These are phyloP conservation scores for Nectriaceae sp. DNA, from an alignment of 2,329 filamentous ascomycete genomes.

Conservation along the genomic window DNA sequence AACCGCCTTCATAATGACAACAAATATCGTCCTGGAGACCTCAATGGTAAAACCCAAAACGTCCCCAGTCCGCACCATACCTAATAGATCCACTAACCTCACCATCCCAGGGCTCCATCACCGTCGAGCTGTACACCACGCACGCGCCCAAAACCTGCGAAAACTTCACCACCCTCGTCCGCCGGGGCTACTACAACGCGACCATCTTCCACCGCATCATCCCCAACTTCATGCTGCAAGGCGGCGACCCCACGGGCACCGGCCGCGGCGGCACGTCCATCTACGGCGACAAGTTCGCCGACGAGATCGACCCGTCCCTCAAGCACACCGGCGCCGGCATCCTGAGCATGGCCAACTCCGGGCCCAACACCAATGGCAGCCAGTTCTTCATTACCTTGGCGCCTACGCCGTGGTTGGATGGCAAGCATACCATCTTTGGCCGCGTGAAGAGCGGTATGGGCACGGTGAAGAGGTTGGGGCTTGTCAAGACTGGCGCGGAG, in stretches of 20 bases:
- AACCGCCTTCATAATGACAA: constrained; percentile 59
- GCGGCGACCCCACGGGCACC: constrained; percentile 90
- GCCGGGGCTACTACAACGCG: constrained; percentile 84
- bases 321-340: constrained; percentile 93
- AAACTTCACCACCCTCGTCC: constrained; percentile 81
- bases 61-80: neutral
- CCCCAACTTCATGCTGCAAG: constrained; percentile 94
- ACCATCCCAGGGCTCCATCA: constrained; percentile 69
- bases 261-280: constrained; percentile 87
- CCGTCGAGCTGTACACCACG: constrained; percentile 83
- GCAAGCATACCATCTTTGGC: constrained; percentile 96
- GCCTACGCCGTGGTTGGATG: constrained; percentile 93
- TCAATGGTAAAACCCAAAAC: constrained; percentile 64
- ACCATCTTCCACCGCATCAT: constrained; percentile 94
- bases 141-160: constrained; percentile 89
- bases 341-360: constrained; percentile 95
- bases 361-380: constrained; percentile 88
- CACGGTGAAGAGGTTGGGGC: constrained; percentile 83
- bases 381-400: constrained; percentile 97
- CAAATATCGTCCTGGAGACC: constrained; percentile 79
- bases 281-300: constrained; percentile 91
- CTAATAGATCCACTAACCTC: neutral
- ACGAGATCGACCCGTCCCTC: constrained; percentile 78
- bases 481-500: constrained; percentile 80
- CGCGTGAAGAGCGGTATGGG: constrained; percentile 81